phyloP scores from a whole-genome alignment of 495 filamentous ascomycete species.

The Penicillium paradoxum region DNA sequence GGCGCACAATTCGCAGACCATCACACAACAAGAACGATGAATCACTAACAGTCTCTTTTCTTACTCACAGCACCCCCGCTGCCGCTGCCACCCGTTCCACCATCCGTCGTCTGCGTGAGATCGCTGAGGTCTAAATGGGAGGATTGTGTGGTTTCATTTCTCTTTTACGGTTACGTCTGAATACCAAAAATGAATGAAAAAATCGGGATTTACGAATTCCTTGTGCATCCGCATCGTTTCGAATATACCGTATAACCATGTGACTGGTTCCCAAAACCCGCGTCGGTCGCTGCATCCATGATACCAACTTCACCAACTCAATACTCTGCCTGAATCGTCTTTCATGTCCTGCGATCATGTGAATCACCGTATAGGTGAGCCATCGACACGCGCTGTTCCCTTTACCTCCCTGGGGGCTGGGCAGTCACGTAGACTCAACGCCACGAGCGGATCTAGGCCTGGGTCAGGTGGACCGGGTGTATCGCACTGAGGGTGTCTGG shows the following conservation, averaged over 20 bases:
- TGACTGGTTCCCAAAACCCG: not conserved
- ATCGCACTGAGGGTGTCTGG: not conserved
- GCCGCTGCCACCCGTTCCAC: conserved; percentile 95
- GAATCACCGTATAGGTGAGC: not conserved
- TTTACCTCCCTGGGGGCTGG: not conserved
- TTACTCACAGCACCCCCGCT: conserved; percentile 71
- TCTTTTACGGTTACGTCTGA: conserved; percentile 39
- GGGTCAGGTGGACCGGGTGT: not conserved
- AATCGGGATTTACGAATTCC: conserved; percentile 31
- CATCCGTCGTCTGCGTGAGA: conserved; percentile 94
- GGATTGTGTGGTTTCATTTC: conserved; percentile 42
- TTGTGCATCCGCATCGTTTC: conserved; percentile 17
- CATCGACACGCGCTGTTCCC: not conserved
- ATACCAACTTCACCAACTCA: not conserved
- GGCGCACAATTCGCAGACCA: not conserved
- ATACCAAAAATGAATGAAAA: conserved; percentile 44
- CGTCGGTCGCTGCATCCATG: not conserved
- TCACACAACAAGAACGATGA: not conserved
- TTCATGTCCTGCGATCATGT: not conserved
- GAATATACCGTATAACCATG: conserved; percentile 3
- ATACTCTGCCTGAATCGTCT: not conserved
- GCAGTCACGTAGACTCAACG: conserved; percentile 2
- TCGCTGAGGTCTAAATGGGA: conserved; percentile 82
- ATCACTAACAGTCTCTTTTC: conserved; percentile 18
- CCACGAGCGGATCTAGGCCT: not conserved